Conservation (phyloP, 1,284 basidiomycete genomes). For the Boletus smithii region DNA sequence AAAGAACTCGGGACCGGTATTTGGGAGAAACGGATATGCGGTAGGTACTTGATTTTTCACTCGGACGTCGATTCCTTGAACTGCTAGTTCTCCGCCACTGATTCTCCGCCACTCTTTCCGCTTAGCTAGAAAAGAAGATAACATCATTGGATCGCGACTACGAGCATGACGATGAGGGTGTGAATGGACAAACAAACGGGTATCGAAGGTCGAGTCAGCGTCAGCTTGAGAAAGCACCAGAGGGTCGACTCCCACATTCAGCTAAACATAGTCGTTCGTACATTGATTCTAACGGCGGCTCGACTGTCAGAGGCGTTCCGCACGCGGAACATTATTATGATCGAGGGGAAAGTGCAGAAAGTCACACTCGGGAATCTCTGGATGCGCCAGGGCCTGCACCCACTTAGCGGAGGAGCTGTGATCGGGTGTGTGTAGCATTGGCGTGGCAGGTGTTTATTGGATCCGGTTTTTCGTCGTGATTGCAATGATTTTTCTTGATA, state of each 20-base stretch:
- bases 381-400: constrained; percentile 37
- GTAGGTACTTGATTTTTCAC: constrained; percentile 43
- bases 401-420: constrained; percentile 35
- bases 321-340: constrained; percentile 14
- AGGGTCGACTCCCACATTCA: constrained; percentile 43
- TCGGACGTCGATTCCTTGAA: not conserved
- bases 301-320: constrained; percentile 18
- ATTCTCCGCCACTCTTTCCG: constrained; percentile 25
- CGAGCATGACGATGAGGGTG: not conserved
- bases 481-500: not conserved
- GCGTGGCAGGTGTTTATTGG: constrained; percentile 3
- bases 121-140: constrained; percentile 40
- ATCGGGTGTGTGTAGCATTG: not conserved
- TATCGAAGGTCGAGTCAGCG: constrained; percentile 52
- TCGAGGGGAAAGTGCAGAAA: constrained; percentile 6
- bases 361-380: constrained; percentile 13
- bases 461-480: not conserved
- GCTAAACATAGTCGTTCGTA: constrained; percentile 22
- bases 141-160: constrained; percentile 15
- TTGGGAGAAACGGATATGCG: constrained; percentile 67
- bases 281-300: constrained; percentile 17
- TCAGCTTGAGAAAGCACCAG: constrained; percentile 70
- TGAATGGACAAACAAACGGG: constrained; percentile 31
- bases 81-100: constrained; percentile 1
- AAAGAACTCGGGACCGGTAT: constrained; percentile 45